Base-by-base conservation (phyloP, 805 yeast species). In the Tetrapisispora arboricola region DNA sequence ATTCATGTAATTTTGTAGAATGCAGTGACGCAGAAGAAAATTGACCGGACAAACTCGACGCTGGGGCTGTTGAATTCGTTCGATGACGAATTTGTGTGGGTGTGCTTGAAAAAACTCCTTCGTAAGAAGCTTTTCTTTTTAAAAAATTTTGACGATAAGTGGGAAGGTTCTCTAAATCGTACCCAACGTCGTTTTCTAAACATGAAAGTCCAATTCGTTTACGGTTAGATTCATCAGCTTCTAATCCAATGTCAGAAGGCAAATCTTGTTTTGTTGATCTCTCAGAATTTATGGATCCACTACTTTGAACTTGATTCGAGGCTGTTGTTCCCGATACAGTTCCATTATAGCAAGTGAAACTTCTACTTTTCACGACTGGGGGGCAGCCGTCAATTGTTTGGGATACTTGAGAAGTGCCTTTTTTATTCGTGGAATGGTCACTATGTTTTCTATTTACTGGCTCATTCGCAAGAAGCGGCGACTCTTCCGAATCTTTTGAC, bases 131-230 rank as follows among this genome's bases (percentile, higher is more conserved):
- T 34, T 25, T 22, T 17, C 22, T 34, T 34, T 34, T 34, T 19
- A 55, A 46, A 38, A 55, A 61, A 34, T 60, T 49, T 19, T 54
- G 48, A 33, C 66, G 53, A 38, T 61, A 61, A 12, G 56, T 38
- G 3, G 62, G 50, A 16, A 61, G 39, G 33, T 61, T 60, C 36
- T 61, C 63, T 29, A 60, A 48, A 44, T 61, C 66, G 37, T 61
- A 61, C 25, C 65, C 65, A 22, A 61, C 54, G 19, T 53, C 51
- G 38, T 60, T 59, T 44, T 60, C 66, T 15, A 60, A 46, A 40
- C 66, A 61, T 3, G 51, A 42, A 8, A 54, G 34, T 6, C 37
- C 40, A 32, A 32, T n/a, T 20, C 36, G 12, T 21, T 32, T 33
- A 21, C 17, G 6, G 22, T 36, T 15, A 8, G 2, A 13, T 19